These are phyloP conservation scores for Geotrichum australiense DNA, from an alignment of 1,139 yeast species.

Conservation along the genomic window DNA sequence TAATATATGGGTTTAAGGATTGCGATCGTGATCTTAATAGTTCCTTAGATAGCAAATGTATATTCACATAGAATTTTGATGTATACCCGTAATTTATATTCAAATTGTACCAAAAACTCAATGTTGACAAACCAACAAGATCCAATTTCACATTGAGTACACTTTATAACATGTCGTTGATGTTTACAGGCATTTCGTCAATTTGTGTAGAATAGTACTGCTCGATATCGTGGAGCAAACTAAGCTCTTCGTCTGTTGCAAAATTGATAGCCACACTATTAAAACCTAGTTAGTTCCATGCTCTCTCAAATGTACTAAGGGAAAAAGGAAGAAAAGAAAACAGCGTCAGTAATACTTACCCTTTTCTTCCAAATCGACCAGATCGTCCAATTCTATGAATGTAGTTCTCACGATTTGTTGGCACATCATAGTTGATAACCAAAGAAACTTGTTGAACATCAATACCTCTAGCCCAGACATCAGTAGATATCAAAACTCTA, in stretches of 20 bases:
- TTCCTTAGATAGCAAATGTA: too few relatives aligned
- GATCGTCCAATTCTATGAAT: constrained; percentile 98
- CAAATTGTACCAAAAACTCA: too few relatives aligned
- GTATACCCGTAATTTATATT: too few relatives aligned
- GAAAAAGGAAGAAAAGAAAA: not conserved
- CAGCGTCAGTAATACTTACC: constrained; percentile 9
- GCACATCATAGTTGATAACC: constrained; percentile 88
- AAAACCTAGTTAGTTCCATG: not conserved
- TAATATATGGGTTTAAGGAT: too few relatives aligned
- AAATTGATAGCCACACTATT: constrained; percentile 92
- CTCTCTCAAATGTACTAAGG: too few relatives aligned
- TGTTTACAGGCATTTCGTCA: constrained; percentile 95
- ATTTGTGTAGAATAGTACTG: constrained; percentile 97
- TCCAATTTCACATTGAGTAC: too few relatives aligned
- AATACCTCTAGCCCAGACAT: constrained; percentile 96
- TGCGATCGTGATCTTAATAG: too few relatives aligned
- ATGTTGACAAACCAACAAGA: too few relatives aligned
- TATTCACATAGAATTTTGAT: too few relatives aligned
- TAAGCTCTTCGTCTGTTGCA: constrained; percentile 85
- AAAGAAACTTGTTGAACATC: constrained; percentile 96
- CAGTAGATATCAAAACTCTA: constrained; percentile 86
- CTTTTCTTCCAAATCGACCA: constrained; percentile 99
- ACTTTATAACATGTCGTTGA: constrained; percentile 57
- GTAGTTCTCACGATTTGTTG: constrained; percentile 78
- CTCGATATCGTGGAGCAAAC: constrained; percentile 95